Percentiles rank a stretch among this genome's conserved stretches.
phyloP scores from a whole-genome alignment of 805 yeast species.

The Candida nemodendra region DNA sequence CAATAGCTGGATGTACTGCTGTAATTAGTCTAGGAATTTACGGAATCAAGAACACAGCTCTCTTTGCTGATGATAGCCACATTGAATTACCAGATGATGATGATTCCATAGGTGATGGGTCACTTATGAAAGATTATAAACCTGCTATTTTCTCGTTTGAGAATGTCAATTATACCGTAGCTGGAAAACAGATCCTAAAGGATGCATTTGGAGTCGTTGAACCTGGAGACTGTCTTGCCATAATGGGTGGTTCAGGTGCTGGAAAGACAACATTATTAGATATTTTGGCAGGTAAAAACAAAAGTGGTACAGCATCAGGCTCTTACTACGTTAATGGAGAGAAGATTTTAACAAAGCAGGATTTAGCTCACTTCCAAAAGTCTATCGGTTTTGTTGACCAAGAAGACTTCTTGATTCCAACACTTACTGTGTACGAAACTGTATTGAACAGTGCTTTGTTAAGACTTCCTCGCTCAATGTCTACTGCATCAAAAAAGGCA shows the following conservation, averaged over 20 bases:
- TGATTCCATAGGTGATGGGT: slow-evolving; percentile 35
- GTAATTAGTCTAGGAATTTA: slow-evolving; percentile 42
- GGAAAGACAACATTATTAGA: slow-evolving; percentile 95
- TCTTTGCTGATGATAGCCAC: slow-evolving; percentile 42
- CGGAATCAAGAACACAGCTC: slow-evolving; percentile 58
- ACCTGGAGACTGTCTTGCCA: slow-evolving; percentile 89
- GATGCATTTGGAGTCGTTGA: slow-evolving; percentile 71
- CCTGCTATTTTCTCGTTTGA: slow-evolving; percentile 80
- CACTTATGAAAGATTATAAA: slow-evolving; percentile 47
- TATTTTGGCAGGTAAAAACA: slow-evolving; percentile 84
- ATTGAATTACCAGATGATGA: slow-evolving; percentile 27
- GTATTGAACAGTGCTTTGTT: slow-evolving; percentile 88
- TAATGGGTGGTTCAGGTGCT: slow-evolving; percentile 99
- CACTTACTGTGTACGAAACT: slow-evolving; percentile 93
- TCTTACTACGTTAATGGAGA: slow-evolving; percentile 75
- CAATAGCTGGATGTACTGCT: slow-evolving; percentile 42
- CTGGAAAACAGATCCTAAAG: slow-evolving; percentile 54
- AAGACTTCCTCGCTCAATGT: slow-evolving; percentile 80
- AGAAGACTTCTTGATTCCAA: slow-evolving; percentile 86
- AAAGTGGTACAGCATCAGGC: slow-evolving; percentile 72
- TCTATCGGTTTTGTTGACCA: slow-evolving; percentile 95
- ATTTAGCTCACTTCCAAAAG: slow-evolving; percentile 50
- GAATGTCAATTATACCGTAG: slow-evolving; percentile 59
- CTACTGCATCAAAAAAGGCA: slow-evolving; percentile 65
- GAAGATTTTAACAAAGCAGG: slow-evolving; percentile 25